Evolutionary conservation across 495 filamentous ascomycete species (phyloP), one percentile per base, ranked within the genome.

Genomic region (Xylaria venustula): DNA sequence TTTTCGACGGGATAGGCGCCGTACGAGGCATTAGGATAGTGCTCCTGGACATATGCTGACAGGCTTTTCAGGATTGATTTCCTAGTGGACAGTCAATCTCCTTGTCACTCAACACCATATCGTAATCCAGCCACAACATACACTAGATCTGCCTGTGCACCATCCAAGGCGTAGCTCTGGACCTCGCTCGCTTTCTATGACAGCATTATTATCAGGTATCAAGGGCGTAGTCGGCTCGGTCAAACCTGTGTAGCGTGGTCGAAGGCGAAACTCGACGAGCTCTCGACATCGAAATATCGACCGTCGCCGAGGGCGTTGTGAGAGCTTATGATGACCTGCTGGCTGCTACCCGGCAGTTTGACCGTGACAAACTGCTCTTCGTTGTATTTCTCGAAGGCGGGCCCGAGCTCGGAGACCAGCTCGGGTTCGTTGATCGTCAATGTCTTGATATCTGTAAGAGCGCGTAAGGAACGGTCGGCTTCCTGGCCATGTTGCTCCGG

Each of bases 311-410:
- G 73, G 58, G 84, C 81, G 73, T 92, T 98, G 72, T 92, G 88
- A 63, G 87, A 78, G 81, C 91, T 97, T 70, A 98, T 78, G 68
- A 98, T 83, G 63, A 96, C 92, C 83, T 93, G 67, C 72, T 94
- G 85, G 71, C 86, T 92, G 56, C 88, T 83, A 11, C 91, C 91
- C 5, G 94, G 94, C 14, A 98, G 84, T 79, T 96, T 97, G 53
- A 90, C 87, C 8, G 90, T 90, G 28, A 86, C 75, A 71, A 97
- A 88, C 73, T 99, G 95, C 74, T 91, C 88, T 73, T 97, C 93
- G 69, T 96, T 98, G 83, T 99, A 97, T 73, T 88, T 90, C 76
- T 93, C 83, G 76, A 97, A 94, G 0, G 94, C 92, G 2, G 92
- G 90, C 4, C 76, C 80, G 11, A 97, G 87, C 40, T 88, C 85